A percentile compares a stretch with the other conserved stretches of the same genome.
These are phyloP conservation scores for Tremella yokohamensis DNA, from an alignment of 768 basidiomycete genomes.

Conservation along the genomic window DNA sequence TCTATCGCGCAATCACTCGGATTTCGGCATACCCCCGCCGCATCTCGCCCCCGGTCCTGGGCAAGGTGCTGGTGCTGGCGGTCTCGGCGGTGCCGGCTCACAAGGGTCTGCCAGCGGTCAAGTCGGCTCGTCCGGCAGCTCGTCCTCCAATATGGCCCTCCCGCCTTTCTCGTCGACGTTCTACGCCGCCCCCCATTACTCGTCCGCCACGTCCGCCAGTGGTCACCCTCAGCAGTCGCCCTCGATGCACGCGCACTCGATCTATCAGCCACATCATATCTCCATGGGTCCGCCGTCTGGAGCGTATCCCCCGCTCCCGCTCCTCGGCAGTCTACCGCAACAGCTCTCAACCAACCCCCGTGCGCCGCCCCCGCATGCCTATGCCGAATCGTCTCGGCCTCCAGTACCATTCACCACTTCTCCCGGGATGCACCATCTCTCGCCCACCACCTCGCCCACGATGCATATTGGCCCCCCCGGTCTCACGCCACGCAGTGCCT, in stretches of 20 bases:
- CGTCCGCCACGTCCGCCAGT: conserved; percentile 6
- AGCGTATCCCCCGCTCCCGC: conserved; percentile 8
- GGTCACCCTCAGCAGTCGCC: conserved; percentile 2
- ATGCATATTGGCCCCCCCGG: conserved; percentile 19
- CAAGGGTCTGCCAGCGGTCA: too few species aligned
- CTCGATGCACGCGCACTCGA: neutral
- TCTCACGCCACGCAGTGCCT: conserved; percentile 23
- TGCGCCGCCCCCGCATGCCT: conserved; percentile 21
- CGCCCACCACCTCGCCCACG: conserved; percentile 36
- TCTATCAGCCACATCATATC: conserved; percentile 3
- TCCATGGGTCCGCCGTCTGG: conserved; percentile 14
- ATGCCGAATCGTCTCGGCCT: conserved; percentile 23
- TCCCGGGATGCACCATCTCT: conserved; percentile 26
- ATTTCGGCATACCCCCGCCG: conserved; percentile 3
- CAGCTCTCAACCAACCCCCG: neutral
- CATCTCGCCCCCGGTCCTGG: conserved; percentile 1
- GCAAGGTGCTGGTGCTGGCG: too few species aligned
- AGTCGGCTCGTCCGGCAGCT: neutral
- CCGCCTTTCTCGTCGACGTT: conserved; percentile 32
- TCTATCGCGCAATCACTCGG: neutral
- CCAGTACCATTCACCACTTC: conserved; percentile 16
- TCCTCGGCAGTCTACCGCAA: conserved; percentile 6
- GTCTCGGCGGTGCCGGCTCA: too few species aligned
- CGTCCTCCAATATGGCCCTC: conserved; percentile 14
- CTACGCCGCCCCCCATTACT: conserved; percentile 19